A percentile compares a stretch with the other conserved stretches of the same genome.
phyloP scores from a whole-genome alignment of 495 filamentous ascomycete genomes.

The Xylaria curta region DNA sequence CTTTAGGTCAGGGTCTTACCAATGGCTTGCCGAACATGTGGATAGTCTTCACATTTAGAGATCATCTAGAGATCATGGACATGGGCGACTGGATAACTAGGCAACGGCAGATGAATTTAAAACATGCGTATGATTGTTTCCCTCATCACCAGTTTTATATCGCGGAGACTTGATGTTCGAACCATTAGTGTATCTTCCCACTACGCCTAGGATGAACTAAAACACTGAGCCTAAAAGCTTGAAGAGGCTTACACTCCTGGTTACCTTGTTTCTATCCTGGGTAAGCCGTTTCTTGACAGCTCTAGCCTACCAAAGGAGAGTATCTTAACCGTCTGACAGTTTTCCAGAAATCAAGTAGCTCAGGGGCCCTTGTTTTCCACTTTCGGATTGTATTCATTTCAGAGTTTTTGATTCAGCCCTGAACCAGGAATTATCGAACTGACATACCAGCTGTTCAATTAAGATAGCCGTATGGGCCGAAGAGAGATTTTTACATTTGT shows the following conservation, averaged over 20 bases:
- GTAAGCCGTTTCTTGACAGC: not conserved
- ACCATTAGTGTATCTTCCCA: not conserved
- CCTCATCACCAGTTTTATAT: not conserved
- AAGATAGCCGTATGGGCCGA: too few relatives aligned
- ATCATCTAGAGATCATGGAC: conserved; percentile 35
- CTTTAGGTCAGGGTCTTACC: conserved; percentile 59
- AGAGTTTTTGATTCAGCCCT: too few relatives aligned
- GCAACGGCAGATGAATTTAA: not conserved
- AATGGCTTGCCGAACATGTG: conserved; percentile 57
- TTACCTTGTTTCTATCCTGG: not conserved
- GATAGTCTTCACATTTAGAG: conserved; percentile 57
- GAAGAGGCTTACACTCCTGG: not conserved
- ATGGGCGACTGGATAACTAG: not conserved
- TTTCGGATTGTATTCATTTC: too few relatives aligned
- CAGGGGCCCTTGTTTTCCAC: too few relatives aligned
- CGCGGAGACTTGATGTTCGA: not conserved
- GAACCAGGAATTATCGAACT: too few relatives aligned
- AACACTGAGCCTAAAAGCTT: not conserved
- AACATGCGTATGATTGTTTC: not conserved
- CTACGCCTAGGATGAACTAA: not conserved
- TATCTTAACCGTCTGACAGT: too few relatives aligned
- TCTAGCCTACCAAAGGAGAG: not conserved
- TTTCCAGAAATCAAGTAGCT: too few relatives aligned
- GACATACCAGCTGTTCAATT: too few relatives aligned
- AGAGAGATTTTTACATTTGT: too few relatives aligned